Base-by-base conservation (phyloP, 371 early-diverging fungal species). In the Rhizopus stolonifer region DNA sequence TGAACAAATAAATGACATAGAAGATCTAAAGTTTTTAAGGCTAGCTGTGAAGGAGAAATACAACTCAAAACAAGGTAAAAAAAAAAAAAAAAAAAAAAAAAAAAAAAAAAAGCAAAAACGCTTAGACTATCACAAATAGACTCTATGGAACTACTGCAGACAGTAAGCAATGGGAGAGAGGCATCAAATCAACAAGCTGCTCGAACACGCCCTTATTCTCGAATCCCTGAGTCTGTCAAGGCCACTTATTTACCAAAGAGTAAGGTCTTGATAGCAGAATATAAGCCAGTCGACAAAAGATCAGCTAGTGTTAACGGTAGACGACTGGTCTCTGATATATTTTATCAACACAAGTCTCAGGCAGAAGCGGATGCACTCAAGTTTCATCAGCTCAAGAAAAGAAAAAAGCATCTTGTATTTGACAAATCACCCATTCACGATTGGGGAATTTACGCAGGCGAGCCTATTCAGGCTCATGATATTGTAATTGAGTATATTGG, bases 401-500 rank as follows among this genome's bases (percentile, higher is more conserved):
- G 93, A 9, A 87, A 85, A 54, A 92, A 91, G 61, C 79, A 82
- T 47, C 80, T 97, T 21, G 79, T 77, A 36, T 93, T 96, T 64
- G 90, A 86, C 4, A 87, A 86, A 59, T 88, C 89, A 3, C 74
- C 81, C 9, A 97, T 97, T 63, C 98, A 97, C 68, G 92, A 90
- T 61, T 95, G 92, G 92, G 96, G 96, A 0, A 67, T 96, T 52
- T 97, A 92, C 80, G 90, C 96, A 10, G 76, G 82, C 57, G 93
- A 94, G 65, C 75, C 68, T 15, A 92, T 97, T 47, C 83, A 84
- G 50, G 85, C 84, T 24, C 77, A 84, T 59, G 96, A 96, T 40
- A 83, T 97, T 70, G 92, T 97, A 11, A 93, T 98, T 52, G 94
- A 96, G 73, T 99, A 98, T 61, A 87, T 96, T 56, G 99, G 99